phyloP scores from a whole-genome alignment of 2,329 filamentous ascomycete species.

The Fusarium irregulare region DNA sequence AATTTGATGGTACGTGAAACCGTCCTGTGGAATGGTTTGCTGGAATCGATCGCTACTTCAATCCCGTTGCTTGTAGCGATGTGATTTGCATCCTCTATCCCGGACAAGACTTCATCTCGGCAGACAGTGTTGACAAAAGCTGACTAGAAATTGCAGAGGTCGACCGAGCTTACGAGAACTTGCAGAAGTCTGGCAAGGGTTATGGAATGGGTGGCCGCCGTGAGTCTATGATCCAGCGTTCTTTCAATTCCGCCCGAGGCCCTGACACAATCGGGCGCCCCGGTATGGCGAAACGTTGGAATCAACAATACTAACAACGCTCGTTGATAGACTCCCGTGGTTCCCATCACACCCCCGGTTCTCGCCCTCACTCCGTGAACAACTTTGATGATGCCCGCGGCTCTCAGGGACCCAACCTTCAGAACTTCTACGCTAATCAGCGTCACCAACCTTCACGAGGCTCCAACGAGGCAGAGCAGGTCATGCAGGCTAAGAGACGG shows the following conservation, averaged over 20 bases:
- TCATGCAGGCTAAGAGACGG: constrained; percentile 98
- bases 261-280: constrained; percentile 25
- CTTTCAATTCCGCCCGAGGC: constrained; percentile 20
- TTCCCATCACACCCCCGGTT: constrained; percentile 68
- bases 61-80: not conserved
- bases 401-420: constrained; percentile 79
- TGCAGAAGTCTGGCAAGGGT: constrained; percentile 96
- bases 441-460: constrained; percentile 88
- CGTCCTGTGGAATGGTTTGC: not conserved
- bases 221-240: constrained; percentile 69
- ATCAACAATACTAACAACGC: constrained; percentile 43
- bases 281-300: constrained; percentile 29
- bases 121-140: constrained; percentile 27
- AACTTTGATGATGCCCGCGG: constrained; percentile 81
- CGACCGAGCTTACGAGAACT: constrained; percentile 93
- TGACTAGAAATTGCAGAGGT: constrained; percentile 73
- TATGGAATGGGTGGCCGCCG: constrained; percentile 80
- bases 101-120: not conserved
- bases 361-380: constrained; percentile 85
- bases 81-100: not conserved
- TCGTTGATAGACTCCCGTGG: constrained; percentile 73
- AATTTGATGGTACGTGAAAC: constrained; percentile 83
- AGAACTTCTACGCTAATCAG: constrained; percentile 94
- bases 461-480: constrained; percentile 92
- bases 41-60: not conserved